A percentile compares a stretch with the other conserved stretches of the same genome.
These are phyloP conservation scores for Fraxinus greggii DNA, from an alignment of 305 asterid species.

Conservation along the genomic window DNA sequence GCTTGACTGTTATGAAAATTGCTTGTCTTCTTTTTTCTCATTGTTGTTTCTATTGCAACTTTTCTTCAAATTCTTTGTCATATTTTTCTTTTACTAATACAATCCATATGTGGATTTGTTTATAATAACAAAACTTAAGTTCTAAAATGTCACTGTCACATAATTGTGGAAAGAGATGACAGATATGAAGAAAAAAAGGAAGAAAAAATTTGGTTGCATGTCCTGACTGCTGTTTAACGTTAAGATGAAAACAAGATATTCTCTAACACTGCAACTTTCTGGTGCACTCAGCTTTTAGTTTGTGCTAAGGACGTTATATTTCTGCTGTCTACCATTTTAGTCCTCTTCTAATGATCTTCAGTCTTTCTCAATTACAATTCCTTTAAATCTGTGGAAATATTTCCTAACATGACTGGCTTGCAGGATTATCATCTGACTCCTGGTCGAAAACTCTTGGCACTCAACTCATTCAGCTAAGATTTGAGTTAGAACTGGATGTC, in stretches of 20 bases:
- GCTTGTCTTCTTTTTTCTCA: background rate
- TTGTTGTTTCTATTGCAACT: constrained; percentile 2
- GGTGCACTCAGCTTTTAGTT: background rate
- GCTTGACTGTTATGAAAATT: background rate
- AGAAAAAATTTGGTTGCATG: background rate
- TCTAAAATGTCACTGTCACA: background rate
- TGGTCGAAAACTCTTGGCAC: constrained; percentile 69
- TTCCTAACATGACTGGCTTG: constrained; percentile 29
- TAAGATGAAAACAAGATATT: background rate
- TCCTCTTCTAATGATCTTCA: constrained; percentile 1
- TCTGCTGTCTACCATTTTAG: background rate
- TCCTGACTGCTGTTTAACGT: background rate
- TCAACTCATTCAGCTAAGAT: constrained; percentile 72
- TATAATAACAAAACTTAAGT: background rate
- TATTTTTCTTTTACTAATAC: background rate
- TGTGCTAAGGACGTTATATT: background rate
- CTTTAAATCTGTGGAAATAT: constrained; percentile 17
- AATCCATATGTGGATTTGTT: background rate
- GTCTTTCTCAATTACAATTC: background rate
- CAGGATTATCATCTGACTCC: constrained; percentile 84
- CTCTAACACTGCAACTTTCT: background rate
- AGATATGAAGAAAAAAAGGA: background rate
- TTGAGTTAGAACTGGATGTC: constrained; percentile 58
- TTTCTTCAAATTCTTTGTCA: background rate
- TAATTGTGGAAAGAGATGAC: constrained; percentile 5